A percentile compares a stretch with the other conserved stretches of the same genome.
Conservation (phyloP, 2,329 filamentous ascomycete genomes). For the Aureobasidium sp. region DNA sequence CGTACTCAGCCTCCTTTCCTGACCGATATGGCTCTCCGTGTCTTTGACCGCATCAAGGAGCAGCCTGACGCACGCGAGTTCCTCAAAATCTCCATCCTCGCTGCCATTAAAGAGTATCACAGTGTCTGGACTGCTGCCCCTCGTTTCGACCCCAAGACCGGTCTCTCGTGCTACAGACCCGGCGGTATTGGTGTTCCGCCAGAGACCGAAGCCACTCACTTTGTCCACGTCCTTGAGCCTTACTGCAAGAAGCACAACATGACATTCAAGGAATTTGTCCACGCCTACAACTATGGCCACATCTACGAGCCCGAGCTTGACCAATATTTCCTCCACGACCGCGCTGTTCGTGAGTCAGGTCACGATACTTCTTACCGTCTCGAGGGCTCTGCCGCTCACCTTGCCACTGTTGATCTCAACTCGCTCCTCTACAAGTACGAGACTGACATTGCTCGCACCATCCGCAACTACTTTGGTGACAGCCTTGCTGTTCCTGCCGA, state of each 20-base stretch:
- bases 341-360: slow-evolving; percentile 89
- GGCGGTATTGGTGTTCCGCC: slow-evolving; percentile 80
- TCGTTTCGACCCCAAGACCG: slow-evolving; percentile 67
- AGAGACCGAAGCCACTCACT: slow-evolving; percentile 83
- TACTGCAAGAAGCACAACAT: slow-evolving; percentile 80
- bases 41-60: slow-evolving; percentile 88
- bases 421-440: slow-evolving; percentile 96
- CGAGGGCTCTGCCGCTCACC: slow-evolving; percentile 76
- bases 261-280: slow-evolving; percentile 75
- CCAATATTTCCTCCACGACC: slow-evolving; percentile 92
- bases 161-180: slow-evolving; percentile 77
- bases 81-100: slow-evolving; percentile 68
- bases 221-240: slow-evolving; percentile 72
- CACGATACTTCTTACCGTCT: slow-evolving; percentile 95
- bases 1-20: slow-evolving; percentile 94
- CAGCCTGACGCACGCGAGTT: slow-evolving; percentile 76
- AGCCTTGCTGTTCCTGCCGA: slow-evolving; percentile 73
- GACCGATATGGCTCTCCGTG: slow-evolving; percentile 91
- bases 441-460: slow-evolving; percentile 80
- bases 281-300: slow-evolving; percentile 73
- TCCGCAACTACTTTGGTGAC: slow-evolving; percentile 78
- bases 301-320: slow-evolving; percentile 84
- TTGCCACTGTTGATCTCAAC: slow-evolving; percentile 92
- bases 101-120: slow-evolving; percentile 95
- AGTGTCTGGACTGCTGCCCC: slow-evolving; percentile 72